These are phyloP conservation scores for Heracleum sosnowskyi DNA, from an alignment of 129 eudicot genomes.

Conservation along the genomic window DNA sequence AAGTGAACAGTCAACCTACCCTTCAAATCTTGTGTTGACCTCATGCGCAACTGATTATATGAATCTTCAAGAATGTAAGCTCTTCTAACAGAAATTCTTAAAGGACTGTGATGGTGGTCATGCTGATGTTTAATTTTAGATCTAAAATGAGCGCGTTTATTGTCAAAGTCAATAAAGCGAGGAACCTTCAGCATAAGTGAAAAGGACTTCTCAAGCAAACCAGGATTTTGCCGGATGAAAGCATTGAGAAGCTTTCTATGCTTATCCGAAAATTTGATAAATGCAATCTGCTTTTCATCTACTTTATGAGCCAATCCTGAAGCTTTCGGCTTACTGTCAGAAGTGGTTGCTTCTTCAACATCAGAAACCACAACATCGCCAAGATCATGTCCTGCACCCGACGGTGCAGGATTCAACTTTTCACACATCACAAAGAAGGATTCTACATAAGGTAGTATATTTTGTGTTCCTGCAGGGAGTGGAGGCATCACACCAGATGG, in stretches of 20 bases:
- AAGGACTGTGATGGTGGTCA: conserved; percentile 92
- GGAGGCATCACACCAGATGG: conserved; percentile 78
- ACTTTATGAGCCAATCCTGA: conserved; percentile 34
- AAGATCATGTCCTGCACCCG: conserved; percentile 55
- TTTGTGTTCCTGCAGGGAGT: conserved; percentile 95
- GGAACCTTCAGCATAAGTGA: conserved; percentile 96
- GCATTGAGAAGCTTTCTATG: conserved; percentile 88
- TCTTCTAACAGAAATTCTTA: conserved; percentile 92
- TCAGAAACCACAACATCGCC: conserved; percentile 37
- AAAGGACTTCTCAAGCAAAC: conserved; percentile 88
- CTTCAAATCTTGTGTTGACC: conserved; percentile 78
- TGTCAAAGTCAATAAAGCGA: conserved; percentile 94
- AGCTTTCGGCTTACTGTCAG: conserved; percentile 41
- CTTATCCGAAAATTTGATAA: conserved; percentile 79
- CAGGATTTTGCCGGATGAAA: conserved; percentile 88
- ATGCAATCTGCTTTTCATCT: conserved; percentile 73
- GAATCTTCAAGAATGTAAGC: conserved; percentile 98
- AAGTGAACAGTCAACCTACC: conserved; percentile 94
- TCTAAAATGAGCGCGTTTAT: conserved; percentile 86
- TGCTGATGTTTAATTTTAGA: conserved; percentile 97
- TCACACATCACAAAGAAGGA: conserved; percentile 96
- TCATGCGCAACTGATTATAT: conserved; percentile 87
- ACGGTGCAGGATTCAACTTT: conserved; percentile 67
- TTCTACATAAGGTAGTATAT: conserved; percentile 81
- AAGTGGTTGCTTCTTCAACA: conserved; percentile 61